These are phyloP conservation scores for Stachybotrys chlorohalonatus DNA, from an alignment of 2,329 filamentous ascomycete genomes.

Conservation along the genomic window DNA sequence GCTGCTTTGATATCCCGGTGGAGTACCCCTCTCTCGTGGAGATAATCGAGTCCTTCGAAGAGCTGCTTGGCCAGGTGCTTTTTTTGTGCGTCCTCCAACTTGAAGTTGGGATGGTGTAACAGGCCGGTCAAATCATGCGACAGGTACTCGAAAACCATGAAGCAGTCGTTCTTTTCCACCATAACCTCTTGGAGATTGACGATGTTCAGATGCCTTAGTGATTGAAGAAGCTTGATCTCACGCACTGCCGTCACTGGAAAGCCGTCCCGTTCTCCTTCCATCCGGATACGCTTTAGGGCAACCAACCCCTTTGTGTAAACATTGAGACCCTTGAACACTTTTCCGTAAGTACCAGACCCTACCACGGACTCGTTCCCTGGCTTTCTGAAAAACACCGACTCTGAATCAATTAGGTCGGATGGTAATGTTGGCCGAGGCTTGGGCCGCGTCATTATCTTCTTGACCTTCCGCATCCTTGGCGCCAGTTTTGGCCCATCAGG, in stretches of 20 bases:
- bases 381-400: constrained; percentile 90
- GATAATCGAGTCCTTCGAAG: constrained; percentile 87
- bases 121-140: constrained; percentile 93
- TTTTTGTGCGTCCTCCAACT: constrained; percentile 74
- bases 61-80: constrained; percentile 90
- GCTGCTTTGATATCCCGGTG: constrained; percentile 98
- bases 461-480: constrained; percentile 54
- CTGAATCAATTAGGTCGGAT: constrained; percentile 64
- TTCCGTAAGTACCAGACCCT: constrained; percentile 90
- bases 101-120: constrained; percentile 88
- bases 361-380: constrained; percentile 97
- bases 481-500: constrained; percentile 24
- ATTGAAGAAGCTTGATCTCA: constrained; percentile 88
- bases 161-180: constrained; percentile 98
- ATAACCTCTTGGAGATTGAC: constrained; percentile 84
- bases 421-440: constrained; percentile 65
- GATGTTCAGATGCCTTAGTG: constrained; percentile 71
- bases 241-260: constrained; percentile 87
- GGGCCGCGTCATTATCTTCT: constrained; percentile 58
- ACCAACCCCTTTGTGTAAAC: constrained; percentile 82
- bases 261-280: constrained; percentile 87
- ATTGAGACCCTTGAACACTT: constrained; percentile 89
- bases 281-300: constrained; percentile 82
- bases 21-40: constrained; percentile 85
- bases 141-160: constrained; percentile 99